phyloP scores from a whole-genome alignment of 2,329 filamentous ascomycete species.

The Aspergillus pseudoglaucus region DNA sequence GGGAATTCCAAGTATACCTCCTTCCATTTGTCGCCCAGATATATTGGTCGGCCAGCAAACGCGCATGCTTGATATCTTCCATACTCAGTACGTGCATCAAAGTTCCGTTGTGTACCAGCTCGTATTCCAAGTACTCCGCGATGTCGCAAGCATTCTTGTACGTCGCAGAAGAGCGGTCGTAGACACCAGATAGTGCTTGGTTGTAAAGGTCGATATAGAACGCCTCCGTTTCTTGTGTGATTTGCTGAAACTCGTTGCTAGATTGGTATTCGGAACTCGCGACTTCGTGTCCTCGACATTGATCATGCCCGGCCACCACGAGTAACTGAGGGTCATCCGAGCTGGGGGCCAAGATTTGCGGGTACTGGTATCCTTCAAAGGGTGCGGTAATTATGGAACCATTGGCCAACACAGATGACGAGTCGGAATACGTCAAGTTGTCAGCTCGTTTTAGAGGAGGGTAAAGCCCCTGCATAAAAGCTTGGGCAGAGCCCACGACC shows the following conservation, averaged over 20 bases:
- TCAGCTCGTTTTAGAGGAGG: conserved; percentile 41
- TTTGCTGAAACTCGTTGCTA: conserved; percentile 36
- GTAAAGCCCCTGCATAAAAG: conserved; percentile 58
- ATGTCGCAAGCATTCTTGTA: conserved; percentile 50
- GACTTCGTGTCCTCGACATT: conserved; percentile 36
- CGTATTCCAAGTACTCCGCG: conserved; percentile 52
- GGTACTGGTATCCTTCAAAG: conserved; percentile 53
- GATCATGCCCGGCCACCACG: conserved; percentile 43
- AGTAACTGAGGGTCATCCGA: conserved; percentile 46
- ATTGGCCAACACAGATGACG: conserved; percentile 43
- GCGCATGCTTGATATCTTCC: conserved; percentile 30
- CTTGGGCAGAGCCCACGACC: conserved; percentile 49
- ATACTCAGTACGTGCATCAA: conserved; percentile 25
- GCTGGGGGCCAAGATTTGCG: conserved; percentile 41
- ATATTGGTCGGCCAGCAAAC: conserved; percentile 45
- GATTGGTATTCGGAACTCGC: conserved; percentile 36
- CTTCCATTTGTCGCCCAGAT: conserved; percentile 45
- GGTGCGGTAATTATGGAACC: conserved; percentile 42
- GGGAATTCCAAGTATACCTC: conserved; percentile 17
- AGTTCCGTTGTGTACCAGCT: conserved; percentile 46
- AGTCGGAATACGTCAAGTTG: conserved; percentile 24
- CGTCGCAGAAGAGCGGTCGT: conserved; percentile 34
- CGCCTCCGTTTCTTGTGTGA: conserved; percentile 27
- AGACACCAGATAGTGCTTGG: conserved; percentile 38
- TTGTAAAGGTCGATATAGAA: conserved; percentile 45